Conservation (phyloP, 805 yeast species). For the Scheffersomyces coipomensis region DNA sequence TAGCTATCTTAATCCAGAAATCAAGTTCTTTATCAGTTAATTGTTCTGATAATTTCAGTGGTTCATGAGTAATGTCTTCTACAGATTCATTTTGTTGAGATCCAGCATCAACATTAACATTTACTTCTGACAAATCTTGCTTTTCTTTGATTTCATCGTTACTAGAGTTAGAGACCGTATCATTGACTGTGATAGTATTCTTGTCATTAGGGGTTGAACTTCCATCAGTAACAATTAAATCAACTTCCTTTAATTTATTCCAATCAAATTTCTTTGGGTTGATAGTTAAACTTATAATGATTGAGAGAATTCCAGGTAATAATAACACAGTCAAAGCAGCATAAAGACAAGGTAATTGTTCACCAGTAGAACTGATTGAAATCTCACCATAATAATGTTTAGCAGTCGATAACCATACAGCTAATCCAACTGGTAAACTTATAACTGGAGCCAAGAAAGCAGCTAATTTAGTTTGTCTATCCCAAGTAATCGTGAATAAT, state of each 20-base stretch:
- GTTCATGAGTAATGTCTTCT: background rate
- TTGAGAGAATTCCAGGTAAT: constrained; percentile 27
- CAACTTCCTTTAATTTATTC: constrained; percentile 19
- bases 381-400: constrained; percentile 23
- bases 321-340: constrained; percentile 32
- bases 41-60: constrained; percentile 1
- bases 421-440: constrained; percentile 27
- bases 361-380: constrained; percentile 22
- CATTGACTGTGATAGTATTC: background rate
- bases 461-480: constrained; percentile 24
- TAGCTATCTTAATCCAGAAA: constrained; percentile 23
- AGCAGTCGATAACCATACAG: constrained; percentile 31
- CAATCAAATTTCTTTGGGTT: constrained; percentile 29
- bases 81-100: background rate
- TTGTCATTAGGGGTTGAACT: too few relatives aligned
- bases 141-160: background rate
- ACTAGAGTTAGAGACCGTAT: background rate
- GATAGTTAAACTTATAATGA: constrained; percentile 21
- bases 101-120: background rate
- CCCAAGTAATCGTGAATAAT: constrained; percentile 33
- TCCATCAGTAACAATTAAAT: constrained; percentile 15
- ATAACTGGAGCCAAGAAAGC: constrained; percentile 28
- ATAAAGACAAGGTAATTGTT: constrained; percentile 32
- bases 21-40: constrained; percentile 7
- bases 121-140: background rate